Evolutionary conservation across 345 rosid genomes (phyloP).

Genomic region (Salix koriyanagi): DNA sequence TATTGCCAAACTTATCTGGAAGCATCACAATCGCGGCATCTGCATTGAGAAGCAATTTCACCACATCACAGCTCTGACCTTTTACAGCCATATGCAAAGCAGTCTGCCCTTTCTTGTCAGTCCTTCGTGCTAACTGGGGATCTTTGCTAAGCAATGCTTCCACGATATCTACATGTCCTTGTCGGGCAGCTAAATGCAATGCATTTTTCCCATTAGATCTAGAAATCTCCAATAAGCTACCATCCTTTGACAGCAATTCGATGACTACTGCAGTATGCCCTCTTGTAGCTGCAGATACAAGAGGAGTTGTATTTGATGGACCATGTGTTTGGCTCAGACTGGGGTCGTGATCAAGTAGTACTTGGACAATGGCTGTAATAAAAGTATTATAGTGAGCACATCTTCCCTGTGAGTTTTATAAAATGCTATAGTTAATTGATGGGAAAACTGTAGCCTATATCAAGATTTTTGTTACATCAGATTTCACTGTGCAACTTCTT

Average conservation of each 20-base stretch:
- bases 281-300: conserved; percentile 80
- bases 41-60: conserved; percentile 76
- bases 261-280: conserved; percentile 86
- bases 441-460: neutral
- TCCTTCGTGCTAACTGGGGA: conserved; percentile 80
- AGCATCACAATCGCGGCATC: conserved; percentile 96
- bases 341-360: conserved; percentile 75
- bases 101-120: conserved; percentile 94
- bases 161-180: conserved; percentile 76
- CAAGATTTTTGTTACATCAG: neutral
- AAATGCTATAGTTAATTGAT: no score
- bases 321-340: conserved; percentile 66
- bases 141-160: conserved; percentile 70
- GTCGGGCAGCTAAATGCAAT: conserved; percentile 86
- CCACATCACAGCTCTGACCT: conserved; percentile 87
- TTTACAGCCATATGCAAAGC: conserved; percentile 95
- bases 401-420: neutral
- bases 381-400: neutral
- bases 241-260: conserved; percentile 74
- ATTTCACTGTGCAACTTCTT: neutral
- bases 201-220: conserved; percentile 89
- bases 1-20: conserved; percentile 85
- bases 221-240: conserved; percentile 61
- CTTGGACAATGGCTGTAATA: conserved; percentile 78
- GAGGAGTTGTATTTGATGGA: conserved; percentile 85